A percentile compares a stretch with the other conserved stretches of the same genome.
These are phyloP conservation scores for Aspergillus aculeatinus DNA, from an alignment of 2,329 filamentous ascomycete species.

Conservation along the genomic window DNA sequence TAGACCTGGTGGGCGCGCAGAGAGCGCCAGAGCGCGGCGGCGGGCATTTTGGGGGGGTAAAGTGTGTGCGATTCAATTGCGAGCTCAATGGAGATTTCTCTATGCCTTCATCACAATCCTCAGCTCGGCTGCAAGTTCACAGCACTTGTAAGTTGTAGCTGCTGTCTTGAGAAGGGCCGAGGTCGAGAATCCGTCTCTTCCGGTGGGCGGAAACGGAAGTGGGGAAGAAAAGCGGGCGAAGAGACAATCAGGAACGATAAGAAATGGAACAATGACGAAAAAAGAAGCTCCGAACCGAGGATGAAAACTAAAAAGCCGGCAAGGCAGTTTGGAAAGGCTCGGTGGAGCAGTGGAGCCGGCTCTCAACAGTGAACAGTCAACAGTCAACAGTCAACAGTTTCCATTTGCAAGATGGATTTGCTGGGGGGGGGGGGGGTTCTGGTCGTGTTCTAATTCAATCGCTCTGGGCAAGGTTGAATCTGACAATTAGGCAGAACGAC, in stretches of 20 bases:
- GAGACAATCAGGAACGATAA: not conserved
- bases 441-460: too few species aligned
- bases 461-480: too few species aligned
- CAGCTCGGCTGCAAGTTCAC: too few species aligned
- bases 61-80: not conserved
- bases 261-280: not conserved
- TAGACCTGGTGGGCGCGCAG: slow-evolving; percentile 73
- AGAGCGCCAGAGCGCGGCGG: slow-evolving; percentile 64
- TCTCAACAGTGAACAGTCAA: not conserved
- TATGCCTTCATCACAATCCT: not conserved
- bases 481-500: too few species aligned
- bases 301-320: not conserved
- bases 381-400: not conserved
- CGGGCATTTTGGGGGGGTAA: not conserved
- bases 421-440: too few species aligned
- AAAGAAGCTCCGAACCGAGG: not conserved
- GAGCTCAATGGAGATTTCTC: not conserved
- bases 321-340: too few species aligned
- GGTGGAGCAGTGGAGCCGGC: not conserved
- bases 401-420: too few species aligned
- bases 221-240: not conserved
- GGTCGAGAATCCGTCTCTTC: not conserved
- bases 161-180: not conserved
- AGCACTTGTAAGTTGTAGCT: too few species aligned
- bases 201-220: not conserved